These are phyloP conservation scores for Candida parachauliodes DNA, from an alignment of 805 yeast genomes.

Conservation along the genomic window DNA sequence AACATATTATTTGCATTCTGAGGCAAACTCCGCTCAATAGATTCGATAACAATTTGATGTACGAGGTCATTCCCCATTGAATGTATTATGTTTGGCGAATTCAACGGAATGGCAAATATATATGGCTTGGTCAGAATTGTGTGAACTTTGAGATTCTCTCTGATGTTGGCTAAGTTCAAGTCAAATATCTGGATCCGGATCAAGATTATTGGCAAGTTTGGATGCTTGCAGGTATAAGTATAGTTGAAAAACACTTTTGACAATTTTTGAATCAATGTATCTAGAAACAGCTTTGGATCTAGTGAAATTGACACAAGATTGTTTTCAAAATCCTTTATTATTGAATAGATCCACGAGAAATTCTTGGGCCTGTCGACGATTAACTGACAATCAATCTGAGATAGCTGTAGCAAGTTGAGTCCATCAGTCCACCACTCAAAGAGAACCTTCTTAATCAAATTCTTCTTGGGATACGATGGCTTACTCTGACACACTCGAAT, in stretches of 20 bases:
- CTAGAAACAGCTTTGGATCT: constrained; percentile 51
- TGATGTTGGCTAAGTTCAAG: constrained; percentile 18
- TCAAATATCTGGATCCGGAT: constrained; percentile 72
- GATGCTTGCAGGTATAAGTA: constrained; percentile 64
- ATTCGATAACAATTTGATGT: constrained; percentile 54
- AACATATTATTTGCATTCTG: constrained; percentile 41
- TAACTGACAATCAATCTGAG: constrained; percentile 67
- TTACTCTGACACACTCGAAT: constrained; percentile 11
- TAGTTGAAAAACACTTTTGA: constrained; percentile 56
- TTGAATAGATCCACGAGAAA: constrained; percentile 47
- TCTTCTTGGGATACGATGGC: constrained; percentile 21
- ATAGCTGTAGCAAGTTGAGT: constrained; percentile 58
- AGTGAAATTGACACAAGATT: constrained; percentile 32
- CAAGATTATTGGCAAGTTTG: constrained; percentile 55
- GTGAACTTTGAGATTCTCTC: constrained; percentile 28
- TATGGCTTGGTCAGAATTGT: constrained; percentile 56
- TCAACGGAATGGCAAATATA: constrained; percentile 63
- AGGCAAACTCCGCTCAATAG: constrained; percentile 52
- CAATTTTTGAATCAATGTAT: constrained; percentile 44
- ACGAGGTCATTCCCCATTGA: constrained; percentile 42
- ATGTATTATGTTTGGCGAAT: constrained; percentile 66
- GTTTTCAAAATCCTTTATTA: constrained; percentile 35
- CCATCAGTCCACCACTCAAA: constrained; percentile 54
- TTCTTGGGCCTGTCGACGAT: constrained; percentile 55
- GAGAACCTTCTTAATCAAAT: constrained; percentile 43